Conservation (phyloP, 495 filamentous ascomycete species). For the Podospora australis region DNA sequence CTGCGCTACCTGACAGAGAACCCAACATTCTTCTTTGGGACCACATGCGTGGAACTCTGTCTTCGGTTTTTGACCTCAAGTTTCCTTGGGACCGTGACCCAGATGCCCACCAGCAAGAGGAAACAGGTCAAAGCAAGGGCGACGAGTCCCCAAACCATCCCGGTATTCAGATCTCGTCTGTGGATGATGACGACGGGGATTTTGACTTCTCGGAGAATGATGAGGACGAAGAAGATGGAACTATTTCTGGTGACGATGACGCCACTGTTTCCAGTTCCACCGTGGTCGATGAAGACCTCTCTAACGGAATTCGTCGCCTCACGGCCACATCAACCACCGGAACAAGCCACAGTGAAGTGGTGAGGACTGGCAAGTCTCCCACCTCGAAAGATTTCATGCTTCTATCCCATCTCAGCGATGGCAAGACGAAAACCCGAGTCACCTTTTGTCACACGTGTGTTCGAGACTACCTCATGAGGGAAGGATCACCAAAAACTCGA, state of each 20-base stretch:
- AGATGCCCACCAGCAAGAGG: not conserved
- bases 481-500: not conserved
- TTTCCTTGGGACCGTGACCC: slow-evolving; percentile 6
- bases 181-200: not conserved
- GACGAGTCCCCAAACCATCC: not conserved
- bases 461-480: not conserved
- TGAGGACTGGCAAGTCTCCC: no score
- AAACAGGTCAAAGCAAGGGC: not conserved
- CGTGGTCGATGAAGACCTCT: no score
- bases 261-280: not conserved
- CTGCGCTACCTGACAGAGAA: slow-evolving; percentile 1
- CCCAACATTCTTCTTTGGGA: slow-evolving; percentile 10
- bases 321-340: no score
- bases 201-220: not conserved
- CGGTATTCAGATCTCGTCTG: not conserved
- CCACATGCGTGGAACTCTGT: slow-evolving; percentile 8
- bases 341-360: no score
- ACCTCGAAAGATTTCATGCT: no score
- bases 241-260: not conserved
- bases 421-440: not conserved
- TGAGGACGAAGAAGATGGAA: not conserved
- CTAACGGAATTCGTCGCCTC: no score
- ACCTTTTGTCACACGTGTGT: not conserved
- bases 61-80: slow-evolving; percentile 12
- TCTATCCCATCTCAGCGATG: not conserved